These are phyloP conservation scores for Infundibulicybe gibba DNA, from an alignment of 768 basidiomycete species.

Conservation along the genomic window DNA sequence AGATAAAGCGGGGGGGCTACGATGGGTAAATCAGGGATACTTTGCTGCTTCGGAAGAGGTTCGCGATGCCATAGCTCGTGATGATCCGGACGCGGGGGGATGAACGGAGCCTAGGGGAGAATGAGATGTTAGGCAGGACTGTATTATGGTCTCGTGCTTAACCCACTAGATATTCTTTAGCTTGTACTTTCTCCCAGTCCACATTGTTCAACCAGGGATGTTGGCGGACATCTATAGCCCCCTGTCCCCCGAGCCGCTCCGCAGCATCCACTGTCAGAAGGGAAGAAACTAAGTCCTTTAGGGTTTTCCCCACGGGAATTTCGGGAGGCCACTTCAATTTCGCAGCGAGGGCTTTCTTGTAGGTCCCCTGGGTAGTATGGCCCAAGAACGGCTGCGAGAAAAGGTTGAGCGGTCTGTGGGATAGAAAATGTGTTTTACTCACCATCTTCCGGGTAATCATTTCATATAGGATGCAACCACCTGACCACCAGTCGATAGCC, in stretches of 20 bases:
- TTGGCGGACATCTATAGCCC: conserved; percentile 25
- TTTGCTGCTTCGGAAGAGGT: conserved; percentile 28
- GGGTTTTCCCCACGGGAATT: conserved; percentile 29
- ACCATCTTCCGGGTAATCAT: conserved; percentile 39
- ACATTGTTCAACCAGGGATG: conserved; percentile 45
- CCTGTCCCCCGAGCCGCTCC: conserved; percentile 34
- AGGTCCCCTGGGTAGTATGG: conserved; percentile 17
- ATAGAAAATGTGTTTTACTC: conserved; percentile 11
- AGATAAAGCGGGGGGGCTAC: conserved; percentile 27
- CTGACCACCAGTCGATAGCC: conserved; percentile 54
- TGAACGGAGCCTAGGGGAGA: conserved; percentile 36
- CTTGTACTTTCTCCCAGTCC: conserved; percentile 43
- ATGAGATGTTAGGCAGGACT: conserved; percentile 3
- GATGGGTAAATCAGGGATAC: conserved; percentile 36
- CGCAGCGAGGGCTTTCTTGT: conserved; percentile 19
- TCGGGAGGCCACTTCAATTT: conserved; percentile 35
- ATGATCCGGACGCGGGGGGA: conserved; percentile 20
- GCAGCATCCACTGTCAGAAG: conserved; percentile 34
- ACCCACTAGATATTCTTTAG: conserved; percentile 42
- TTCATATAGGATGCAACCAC: conserved; percentile 48
- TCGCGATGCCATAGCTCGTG: conserved; percentile 32
- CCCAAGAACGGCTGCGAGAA: conserved; percentile 12
- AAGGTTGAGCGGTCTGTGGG: background rate
- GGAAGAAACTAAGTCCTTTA: conserved; percentile 37
- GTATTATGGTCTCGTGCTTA: background rate